phyloP scores from a whole-genome alignment of 2,329 filamentous ascomycete genomes.

The Ceratocystis harringtonii region DNA sequence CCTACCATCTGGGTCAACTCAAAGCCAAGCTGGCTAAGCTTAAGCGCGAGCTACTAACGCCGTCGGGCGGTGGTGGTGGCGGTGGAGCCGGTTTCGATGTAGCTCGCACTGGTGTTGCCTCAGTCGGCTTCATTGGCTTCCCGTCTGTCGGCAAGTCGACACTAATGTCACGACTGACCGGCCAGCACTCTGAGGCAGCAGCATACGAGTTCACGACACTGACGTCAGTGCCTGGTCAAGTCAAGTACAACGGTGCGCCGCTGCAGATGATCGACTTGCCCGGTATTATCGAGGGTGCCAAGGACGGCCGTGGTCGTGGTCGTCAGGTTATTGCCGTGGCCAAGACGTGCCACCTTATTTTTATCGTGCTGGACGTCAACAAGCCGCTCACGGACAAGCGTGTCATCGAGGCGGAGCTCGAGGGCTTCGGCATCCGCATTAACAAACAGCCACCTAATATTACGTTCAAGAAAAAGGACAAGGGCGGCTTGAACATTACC shows the following conservation, averaged over 20 bases:
- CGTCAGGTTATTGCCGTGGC: conserved; percentile 97
- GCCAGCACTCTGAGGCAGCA: conserved; percentile 91
- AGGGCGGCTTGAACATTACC: conserved; percentile 92
- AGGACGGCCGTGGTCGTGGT: conserved; percentile 94
- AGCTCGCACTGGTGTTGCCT: conserved; percentile 90
- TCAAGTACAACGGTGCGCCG: conserved; percentile 90
- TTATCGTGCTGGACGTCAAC: conserved; percentile 96
- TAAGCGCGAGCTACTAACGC: conserved; percentile 87
- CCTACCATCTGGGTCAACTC: conserved; percentile 84
- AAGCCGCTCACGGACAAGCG: conserved; percentile 95
- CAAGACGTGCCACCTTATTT: conserved; percentile 97
- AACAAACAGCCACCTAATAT: conserved; percentile 97
- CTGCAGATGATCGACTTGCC: conserved; percentile 97
- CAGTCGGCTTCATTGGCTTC: conserved; percentile 94
- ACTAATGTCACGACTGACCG: conserved; percentile 84
- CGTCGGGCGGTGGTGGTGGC: conserved; percentile 67
- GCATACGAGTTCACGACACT: conserved; percentile 98
- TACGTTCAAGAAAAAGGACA: conserved; percentile 99
- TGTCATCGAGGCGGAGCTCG: conserved; percentile 85
- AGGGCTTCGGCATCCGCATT: conserved; percentile 93
- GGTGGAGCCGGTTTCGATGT: conserved; percentile 90
- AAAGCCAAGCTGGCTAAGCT: conserved; percentile 98
- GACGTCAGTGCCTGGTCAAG: conserved; percentile 92
- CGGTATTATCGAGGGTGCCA: conserved; percentile 96
- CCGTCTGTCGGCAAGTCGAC: conserved; percentile 98